Evolutionary conservation across 1,139 yeast genomes (phyloP).

Genomic region (Suhomyces maxii): DNA sequence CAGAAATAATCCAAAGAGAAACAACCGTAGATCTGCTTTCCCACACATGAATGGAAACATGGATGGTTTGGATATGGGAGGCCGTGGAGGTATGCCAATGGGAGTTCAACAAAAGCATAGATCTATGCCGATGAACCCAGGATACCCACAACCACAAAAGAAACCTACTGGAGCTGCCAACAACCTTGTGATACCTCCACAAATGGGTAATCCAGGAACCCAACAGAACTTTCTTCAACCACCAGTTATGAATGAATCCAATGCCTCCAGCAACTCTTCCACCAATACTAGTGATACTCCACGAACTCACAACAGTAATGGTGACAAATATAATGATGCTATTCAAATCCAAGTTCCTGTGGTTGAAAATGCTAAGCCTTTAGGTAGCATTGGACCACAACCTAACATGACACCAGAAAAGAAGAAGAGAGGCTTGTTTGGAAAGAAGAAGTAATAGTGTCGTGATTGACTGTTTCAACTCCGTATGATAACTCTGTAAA

Average conservation of each 20-base stretch:
- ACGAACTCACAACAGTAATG: conserved; percentile 20
- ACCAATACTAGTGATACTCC: conserved; percentile 34
- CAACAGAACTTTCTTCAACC: conserved; percentile 22
- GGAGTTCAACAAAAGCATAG: conserved; percentile 21
- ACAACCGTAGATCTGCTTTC: conserved; percentile 38
- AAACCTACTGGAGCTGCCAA: conserved; percentile 16
- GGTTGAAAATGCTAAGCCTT: conserved; percentile 32
- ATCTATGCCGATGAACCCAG: conserved; percentile 11
- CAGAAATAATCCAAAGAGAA: conserved; percentile 29
- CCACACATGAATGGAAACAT: conserved; percentile 35
- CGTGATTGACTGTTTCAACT: no score
- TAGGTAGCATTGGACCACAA: conserved; percentile 31
- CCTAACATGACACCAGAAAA: conserved; percentile 17
- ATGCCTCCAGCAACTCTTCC: conserved; percentile 29
- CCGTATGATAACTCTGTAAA: no score
- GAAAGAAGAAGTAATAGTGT: conserved; percentile 24
- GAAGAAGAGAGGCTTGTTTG: conserved; percentile 37
- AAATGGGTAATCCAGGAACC: conserved; percentile 4
- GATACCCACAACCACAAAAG: conserved; percentile 18
- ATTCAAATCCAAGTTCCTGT: conserved; percentile 16
- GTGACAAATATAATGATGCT: conserved; percentile 19
- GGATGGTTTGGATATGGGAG: conserved; percentile 47
- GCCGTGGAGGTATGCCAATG: conserved; percentile 53
- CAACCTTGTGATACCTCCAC: conserved; percentile 9
- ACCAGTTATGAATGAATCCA: conserved; percentile 28